Conservation (phyloP, 1,284 basidiomycete genomes). For the Apiotrichum montevideense region DNA sequence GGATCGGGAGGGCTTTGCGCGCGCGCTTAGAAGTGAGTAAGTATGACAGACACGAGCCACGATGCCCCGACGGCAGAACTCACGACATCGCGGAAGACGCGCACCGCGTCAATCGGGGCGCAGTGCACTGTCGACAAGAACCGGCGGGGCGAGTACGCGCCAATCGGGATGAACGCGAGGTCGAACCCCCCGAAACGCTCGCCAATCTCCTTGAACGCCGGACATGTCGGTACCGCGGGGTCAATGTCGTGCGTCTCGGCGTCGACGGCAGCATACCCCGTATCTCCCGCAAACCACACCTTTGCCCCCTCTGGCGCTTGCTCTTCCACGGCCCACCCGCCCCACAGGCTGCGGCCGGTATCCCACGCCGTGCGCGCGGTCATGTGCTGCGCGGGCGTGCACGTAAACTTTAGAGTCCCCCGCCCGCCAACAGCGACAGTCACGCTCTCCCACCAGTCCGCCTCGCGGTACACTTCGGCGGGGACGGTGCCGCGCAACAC, state of each 20-base stretch:
- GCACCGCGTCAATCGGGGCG: slow-evolving; percentile 59
- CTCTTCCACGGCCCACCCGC: slow-evolving; percentile 55
- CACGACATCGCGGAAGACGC: slow-evolving; percentile 58
- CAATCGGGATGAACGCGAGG: slow-evolving; percentile 59
- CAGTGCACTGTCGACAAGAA: slow-evolving; percentile 59
- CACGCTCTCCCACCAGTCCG: slow-evolving; percentile 64
- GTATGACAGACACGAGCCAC: too few relatives aligned
- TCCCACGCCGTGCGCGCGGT: slow-evolving; percentile 53
- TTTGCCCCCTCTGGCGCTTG: background rate
- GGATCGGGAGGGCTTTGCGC: slow-evolving; percentile 60
- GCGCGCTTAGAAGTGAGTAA: slow-evolving; percentile 24
- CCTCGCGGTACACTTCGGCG: slow-evolving; percentile 51
- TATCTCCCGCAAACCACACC: slow-evolving; percentile 66
- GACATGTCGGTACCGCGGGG: slow-evolving; percentile 46
- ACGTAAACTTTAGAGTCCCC: slow-evolving; percentile 29
- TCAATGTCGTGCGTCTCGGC: slow-evolving; percentile 48
- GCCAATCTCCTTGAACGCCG: slow-evolving; percentile 26
- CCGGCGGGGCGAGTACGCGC: slow-evolving; percentile 58
- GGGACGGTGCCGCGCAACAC: slow-evolving; percentile 46
- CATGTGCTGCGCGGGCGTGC: slow-evolving; percentile 51
- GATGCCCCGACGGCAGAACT: slow-evolving; percentile 22
- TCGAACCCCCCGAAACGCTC: slow-evolving; percentile 55
- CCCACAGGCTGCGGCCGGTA: slow-evolving; percentile 56
- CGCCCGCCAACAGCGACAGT: slow-evolving; percentile 24
- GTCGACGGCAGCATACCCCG: slow-evolving; percentile 49